Evolutionary conservation across 768 basidiomycete species (phyloP).

Genomic region (Tricholoma bakamatsutake): DNA sequence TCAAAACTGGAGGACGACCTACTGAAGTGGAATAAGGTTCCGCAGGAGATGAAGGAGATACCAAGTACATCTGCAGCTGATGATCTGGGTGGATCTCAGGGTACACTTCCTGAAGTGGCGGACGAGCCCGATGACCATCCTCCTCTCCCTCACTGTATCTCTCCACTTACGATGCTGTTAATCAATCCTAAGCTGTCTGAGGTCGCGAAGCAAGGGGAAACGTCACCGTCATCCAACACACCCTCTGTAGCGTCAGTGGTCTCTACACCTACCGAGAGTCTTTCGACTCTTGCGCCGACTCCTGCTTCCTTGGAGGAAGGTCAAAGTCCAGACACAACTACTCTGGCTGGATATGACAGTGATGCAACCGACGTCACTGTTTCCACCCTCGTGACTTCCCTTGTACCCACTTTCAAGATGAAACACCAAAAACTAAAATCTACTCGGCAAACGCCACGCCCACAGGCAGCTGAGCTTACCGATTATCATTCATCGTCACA

Average conservation of each 20-base stretch:
- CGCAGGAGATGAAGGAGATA: too few species aligned
- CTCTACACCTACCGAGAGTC: neutral
- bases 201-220: neutral
- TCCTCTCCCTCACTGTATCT: neutral
- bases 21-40: neutral
- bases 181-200: neutral
- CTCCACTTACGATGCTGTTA: neutral
- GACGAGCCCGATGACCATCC: neutral
- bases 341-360: neutral
- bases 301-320: neutral
- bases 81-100: neutral
- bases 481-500: neutral
- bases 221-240: neutral
- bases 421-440: neutral
- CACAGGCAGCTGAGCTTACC: neutral
- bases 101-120: neutral
- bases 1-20: neutral
- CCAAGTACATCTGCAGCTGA: neutral
- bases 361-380: neutral
- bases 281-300: neutral
- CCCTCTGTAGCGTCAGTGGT: neutral
- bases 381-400: neutral
- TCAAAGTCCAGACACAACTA: neutral
- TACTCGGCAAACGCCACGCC: neutral
- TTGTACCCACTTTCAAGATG: neutral